Conservation (phyloP, 495 filamentous ascomycete genomes). For the Aeminium ludgeri region DNA sequence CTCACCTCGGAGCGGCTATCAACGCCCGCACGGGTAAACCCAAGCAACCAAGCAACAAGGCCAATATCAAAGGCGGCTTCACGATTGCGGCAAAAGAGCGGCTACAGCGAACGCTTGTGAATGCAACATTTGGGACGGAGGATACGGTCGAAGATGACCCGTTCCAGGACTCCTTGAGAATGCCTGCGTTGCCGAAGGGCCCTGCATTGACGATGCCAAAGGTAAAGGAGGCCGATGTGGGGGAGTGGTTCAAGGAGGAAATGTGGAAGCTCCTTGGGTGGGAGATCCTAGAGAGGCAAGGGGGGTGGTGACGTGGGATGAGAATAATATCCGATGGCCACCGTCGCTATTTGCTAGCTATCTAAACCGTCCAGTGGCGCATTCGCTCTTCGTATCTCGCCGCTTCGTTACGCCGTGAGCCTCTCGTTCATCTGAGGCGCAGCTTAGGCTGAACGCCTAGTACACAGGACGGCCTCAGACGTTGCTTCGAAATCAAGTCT, state of each 20-base stretch:
- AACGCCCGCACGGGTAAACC: conserved; percentile 1
- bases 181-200: conserved; percentile 12
- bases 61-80: conserved; percentile 11
- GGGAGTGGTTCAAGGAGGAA: conserved; percentile 23
- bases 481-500: no score
- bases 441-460: no score
- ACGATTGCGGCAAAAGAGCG: conserved; percentile 17
- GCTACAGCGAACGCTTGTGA: conserved; percentile 24
- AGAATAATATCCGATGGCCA: not conserved
- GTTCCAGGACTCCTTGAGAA: conserved; percentile 18
- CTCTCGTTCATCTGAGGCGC: no score
- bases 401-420: not conserved
- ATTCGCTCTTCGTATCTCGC: not conserved
- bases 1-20: conserved; percentile 14
- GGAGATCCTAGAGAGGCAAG: conserved; percentile 20
- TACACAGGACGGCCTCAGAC: no score
- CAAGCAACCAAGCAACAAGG: conserved; percentile 2
- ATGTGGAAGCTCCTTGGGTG: conserved; percentile 24
- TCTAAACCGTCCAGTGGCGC: no score
- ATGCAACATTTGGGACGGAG: conserved; percentile 19
- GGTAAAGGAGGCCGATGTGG: conserved; percentile 17
- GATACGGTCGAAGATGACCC: conserved; percentile 15
- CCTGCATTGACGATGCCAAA: conserved; percentile 10
- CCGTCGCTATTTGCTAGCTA: no score
- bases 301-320: conserved; percentile 6